Percentiles rank a stretch among this genome's conserved stretches.
phyloP scores from a whole-genome alignment of 768 basidiomycete species.

The Suillus tomentosus region DNA sequence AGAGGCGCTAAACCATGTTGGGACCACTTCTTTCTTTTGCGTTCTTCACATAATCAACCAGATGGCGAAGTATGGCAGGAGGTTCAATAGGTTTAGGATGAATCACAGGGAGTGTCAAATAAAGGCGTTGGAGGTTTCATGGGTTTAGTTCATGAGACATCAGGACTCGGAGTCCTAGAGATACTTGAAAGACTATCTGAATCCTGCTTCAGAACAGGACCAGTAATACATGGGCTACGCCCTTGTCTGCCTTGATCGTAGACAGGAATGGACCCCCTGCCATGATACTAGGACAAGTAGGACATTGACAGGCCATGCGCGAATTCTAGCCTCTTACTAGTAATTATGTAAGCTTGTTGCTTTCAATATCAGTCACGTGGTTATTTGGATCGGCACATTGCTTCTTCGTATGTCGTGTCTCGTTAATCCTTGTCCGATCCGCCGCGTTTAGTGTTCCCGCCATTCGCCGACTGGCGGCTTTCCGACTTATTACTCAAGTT shows the following conservation, averaged over 20 bases:
- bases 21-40: background rate
- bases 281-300: no score
- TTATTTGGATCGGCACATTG: no score
- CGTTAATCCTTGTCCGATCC: no score
- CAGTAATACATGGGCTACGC: background rate
- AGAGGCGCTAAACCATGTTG: background rate
- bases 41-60: background rate
- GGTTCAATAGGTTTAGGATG: background rate
- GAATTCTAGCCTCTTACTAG: no score
- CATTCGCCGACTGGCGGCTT: no score
- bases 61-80: background rate
- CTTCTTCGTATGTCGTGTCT: no score
- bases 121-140: background rate
- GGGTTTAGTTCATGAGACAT: background rate
- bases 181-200: background rate
- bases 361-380: no score
- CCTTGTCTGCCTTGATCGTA: background rate
- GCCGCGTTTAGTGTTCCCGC: no score
- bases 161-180: background rate
- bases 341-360: no score
- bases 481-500: constrained; percentile 14
- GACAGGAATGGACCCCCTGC: no score
- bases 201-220: background rate
- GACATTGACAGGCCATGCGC: no score
- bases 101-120: background rate